Percentiles rank a stretch among this genome's conserved stretches.
Conservation (phyloP, 2,329 filamentous ascomycete genomes). For the Trichoderma brevicompactum region DNA sequence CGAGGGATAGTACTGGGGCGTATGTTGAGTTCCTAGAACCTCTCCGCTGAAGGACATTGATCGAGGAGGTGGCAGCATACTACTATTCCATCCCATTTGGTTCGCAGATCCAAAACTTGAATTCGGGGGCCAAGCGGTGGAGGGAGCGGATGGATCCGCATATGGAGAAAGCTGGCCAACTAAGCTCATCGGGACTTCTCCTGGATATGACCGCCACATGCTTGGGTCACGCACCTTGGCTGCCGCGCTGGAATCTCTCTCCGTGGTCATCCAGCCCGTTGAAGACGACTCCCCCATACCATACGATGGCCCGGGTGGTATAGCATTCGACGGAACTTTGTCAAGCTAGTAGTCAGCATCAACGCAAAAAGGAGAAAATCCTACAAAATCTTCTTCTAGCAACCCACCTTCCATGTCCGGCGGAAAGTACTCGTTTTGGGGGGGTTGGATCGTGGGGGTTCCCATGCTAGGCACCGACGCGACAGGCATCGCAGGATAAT, state of each 20-base stretch:
- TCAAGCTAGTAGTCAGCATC: neutral
- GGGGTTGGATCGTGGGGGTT: slow-evolving; percentile 43
- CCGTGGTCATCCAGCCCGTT: slow-evolving; percentile 52
- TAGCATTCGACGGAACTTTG: slow-evolving; percentile 43
- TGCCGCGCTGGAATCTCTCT: slow-evolving; percentile 45
- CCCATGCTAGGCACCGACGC: slow-evolving; percentile 52
- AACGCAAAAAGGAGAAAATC: neutral
- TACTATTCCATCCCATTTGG: slow-evolving; percentile 50
- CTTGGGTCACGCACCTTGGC: slow-evolving; percentile 51
- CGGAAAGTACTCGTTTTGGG: slow-evolving; percentile 44
- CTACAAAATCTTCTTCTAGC: neutral
- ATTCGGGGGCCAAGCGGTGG: slow-evolving; percentile 48
- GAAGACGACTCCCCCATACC: slow-evolving; percentile 47
- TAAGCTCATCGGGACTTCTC: slow-evolving; percentile 54
- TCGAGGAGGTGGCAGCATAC: slow-evolving; percentile 49
- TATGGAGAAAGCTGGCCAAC: slow-evolving; percentile 55
- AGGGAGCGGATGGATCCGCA: slow-evolving; percentile 46
- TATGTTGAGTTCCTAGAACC: slow-evolving; percentile 41
- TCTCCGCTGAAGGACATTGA: slow-evolving; percentile 57
- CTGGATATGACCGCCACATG: slow-evolving; percentile 55
- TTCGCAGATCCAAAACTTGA: slow-evolving; percentile 48
- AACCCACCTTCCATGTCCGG: slow-evolving; percentile 52
- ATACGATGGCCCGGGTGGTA: slow-evolving; percentile 42
- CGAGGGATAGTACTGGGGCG: slow-evolving; percentile 48
- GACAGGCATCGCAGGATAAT: slow-evolving; percentile 51